These are phyloP conservation scores for Mrakia gelida DNA, from an alignment of 768 basidiomycete species.

Conservation along the genomic window DNA sequence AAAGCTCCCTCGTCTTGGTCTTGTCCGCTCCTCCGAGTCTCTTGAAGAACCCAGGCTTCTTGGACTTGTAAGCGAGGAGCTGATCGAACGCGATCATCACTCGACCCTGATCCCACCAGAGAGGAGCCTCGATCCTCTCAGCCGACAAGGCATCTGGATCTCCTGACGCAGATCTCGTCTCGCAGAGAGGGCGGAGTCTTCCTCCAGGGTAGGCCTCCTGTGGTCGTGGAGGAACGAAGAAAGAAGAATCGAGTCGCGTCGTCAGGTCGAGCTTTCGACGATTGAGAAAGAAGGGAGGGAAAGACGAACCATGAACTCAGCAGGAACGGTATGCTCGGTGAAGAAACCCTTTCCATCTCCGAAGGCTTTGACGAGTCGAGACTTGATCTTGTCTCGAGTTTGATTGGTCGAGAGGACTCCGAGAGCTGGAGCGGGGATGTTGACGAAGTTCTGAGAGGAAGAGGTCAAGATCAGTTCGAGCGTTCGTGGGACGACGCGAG, in stretches of 20 bases:
- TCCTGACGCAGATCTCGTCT: slow-evolving; percentile 78
- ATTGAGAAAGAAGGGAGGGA: background rate
- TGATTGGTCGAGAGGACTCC: slow-evolving; percentile 71
- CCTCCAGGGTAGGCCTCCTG: slow-evolving; percentile 89
- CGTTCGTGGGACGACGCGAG: too few relatives aligned
- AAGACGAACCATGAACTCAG: slow-evolving; percentile 61
- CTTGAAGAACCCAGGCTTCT: slow-evolving; percentile 81
- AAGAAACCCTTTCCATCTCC: slow-evolving; percentile 54
- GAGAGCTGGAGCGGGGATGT: slow-evolving; percentile 71
- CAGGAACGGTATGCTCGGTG: slow-evolving; percentile 43
- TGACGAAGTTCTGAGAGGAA: slow-evolving; percentile 43
- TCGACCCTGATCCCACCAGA: slow-evolving; percentile 90
- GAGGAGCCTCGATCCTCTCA: slow-evolving; percentile 81
- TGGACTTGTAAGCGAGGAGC: slow-evolving; percentile 82
- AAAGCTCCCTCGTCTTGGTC: slow-evolving; percentile 64
- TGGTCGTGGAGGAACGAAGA: too few relatives aligned
- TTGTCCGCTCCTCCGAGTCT: slow-evolving; percentile 72
- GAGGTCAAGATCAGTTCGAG: too few relatives aligned
- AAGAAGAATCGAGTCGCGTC: too few relatives aligned
- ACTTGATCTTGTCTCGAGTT: slow-evolving; percentile 74
- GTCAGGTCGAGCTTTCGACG: background rate
- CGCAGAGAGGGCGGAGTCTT: slow-evolving; percentile 82
- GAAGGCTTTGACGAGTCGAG: slow-evolving; percentile 68
- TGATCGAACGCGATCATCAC: slow-evolving; percentile 86
- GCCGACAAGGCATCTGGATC: slow-evolving; percentile 75